phyloP scores from a whole-genome alignment of 2,329 filamentous ascomycete species.

The Claviceps paspali region DNA sequence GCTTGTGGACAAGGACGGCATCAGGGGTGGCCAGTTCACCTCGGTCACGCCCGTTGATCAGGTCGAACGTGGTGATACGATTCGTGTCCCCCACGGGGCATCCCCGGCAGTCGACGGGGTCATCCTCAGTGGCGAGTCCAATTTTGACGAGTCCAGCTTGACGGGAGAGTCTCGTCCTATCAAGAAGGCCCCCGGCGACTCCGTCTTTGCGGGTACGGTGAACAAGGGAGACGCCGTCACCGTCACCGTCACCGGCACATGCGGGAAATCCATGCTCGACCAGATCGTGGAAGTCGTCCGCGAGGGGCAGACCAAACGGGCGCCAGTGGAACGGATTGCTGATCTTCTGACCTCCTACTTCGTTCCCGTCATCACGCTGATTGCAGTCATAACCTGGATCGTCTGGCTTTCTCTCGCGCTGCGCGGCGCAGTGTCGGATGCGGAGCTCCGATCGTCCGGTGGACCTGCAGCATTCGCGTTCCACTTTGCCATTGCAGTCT shows the following conservation, averaged over 20 bases:
- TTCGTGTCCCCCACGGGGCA: slow-evolving; percentile 61
- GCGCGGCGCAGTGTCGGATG: slow-evolving; percentile 37
- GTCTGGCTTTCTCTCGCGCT: slow-evolving; percentile 54
- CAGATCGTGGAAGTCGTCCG: slow-evolving; percentile 64
- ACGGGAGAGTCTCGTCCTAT: slow-evolving; percentile 63
- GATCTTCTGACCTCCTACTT: slow-evolving; percentile 63
- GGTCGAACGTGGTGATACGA: slow-evolving; percentile 58
- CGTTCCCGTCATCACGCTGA: slow-evolving; percentile 54
- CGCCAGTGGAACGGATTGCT: slow-evolving; percentile 61
- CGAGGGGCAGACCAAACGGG: slow-evolving; percentile 61
- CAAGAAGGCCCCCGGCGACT: slow-evolving; percentile 45
- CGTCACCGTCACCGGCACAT: slow-evolving; percentile 46
- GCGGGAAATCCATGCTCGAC: slow-evolving; percentile 62
- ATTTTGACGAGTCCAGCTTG: slow-evolving; percentile 80
- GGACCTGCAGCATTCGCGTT: slow-evolving; percentile 60
- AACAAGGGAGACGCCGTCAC: slow-evolving; percentile 52
- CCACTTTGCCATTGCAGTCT: slow-evolving; percentile 73
- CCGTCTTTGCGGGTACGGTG: slow-evolving; percentile 58
- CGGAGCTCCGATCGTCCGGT: slow-evolving; percentile 42
- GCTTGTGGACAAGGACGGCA: slow-evolving; percentile 38
- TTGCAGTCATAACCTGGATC: slow-evolving; percentile 57
- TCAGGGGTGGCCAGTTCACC: slow-evolving; percentile 17
- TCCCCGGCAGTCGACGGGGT: slow-evolving; percentile 76
- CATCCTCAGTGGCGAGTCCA: slow-evolving; percentile 44
- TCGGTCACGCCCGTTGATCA: slow-evolving; percentile 45